Evolutionary conservation across 768 basidiomycete species (phyloP), one percentile per base, ranked within the genome.

Genomic region (Cubamyces lactineus): DNA sequence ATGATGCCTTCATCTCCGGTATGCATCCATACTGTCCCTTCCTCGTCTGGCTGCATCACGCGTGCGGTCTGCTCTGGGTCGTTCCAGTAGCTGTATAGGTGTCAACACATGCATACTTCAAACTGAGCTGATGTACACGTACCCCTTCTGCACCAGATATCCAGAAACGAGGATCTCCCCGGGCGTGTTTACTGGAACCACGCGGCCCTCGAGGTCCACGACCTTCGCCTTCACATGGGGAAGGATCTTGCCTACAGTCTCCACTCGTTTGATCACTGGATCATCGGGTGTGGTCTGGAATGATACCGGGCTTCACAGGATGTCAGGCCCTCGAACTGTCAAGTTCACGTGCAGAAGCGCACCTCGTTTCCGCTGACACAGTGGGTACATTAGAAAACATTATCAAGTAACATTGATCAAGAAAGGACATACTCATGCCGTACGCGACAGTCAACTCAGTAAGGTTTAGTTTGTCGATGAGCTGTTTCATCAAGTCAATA

Each of bases 81-180:
- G 23, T 80, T 69, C 92, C 92, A 94, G 69, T 94, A 93, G 49
- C 91, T 92, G 58, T 28, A n/a, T n/a, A 23, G 19, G 40, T 26
- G 5, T 30, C 40, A 46, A 26, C 24, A 19, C 34, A 53, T 34
- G 24, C 49, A 40, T 51, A 17, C 21, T 42, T 34, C 45, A 23
- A n/a, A 38, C 62, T 46, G 34, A 5, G 12, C 4, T 34, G 39
- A 49, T 23, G 23, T 41, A 58, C 54, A 63, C 80, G 38, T 64
- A 89, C 88, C 91, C 91, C 71, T 89, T 91, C 74, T 93, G 92
- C 15, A 94, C 73, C 12, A 88, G 69, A 73, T 94, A 94, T 0
- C 92, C 92, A 1, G 89, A 75, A 9, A 92, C 79, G 46, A 85
- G 83, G 13, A 94, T 72, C 70, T 94, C 91, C 6, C 92, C 92